Percentiles rank a stretch among this genome's conserved stretches.
Conservation (phyloP, 805 yeast species). For the Zygosaccharomyces kombuchaensis region DNA sequence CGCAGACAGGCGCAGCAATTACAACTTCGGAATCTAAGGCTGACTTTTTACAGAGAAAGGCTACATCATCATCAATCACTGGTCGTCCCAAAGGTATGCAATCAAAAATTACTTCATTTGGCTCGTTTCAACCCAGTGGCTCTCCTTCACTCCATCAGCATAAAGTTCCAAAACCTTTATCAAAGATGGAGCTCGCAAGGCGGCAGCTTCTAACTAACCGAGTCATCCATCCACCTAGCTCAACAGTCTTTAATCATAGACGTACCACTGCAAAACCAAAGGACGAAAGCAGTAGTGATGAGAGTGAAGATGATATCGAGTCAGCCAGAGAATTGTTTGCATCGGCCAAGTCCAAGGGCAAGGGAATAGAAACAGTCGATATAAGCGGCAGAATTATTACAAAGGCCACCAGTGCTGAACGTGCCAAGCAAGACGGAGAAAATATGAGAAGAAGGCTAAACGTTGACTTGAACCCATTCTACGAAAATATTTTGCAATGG, state of each 20-base stretch:
- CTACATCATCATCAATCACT: conserved; percentile 27
- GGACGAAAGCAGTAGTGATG: conserved; percentile 38
- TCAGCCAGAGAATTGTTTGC: conserved; percentile 36
- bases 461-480: conserved; percentile 73
- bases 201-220: conserved; percentile 30
- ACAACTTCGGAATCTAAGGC: conserved; percentile 27
- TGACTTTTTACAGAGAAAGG: conserved; percentile 33
- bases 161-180: conserved; percentile 30
- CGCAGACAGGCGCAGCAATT: background rate
- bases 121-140: conserved; percentile 32
- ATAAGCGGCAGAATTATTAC: conserved; percentile 38
- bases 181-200: conserved; percentile 39
- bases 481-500: conserved; percentile 70
- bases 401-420: conserved; percentile 39
- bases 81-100: conserved; percentile 33
- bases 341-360: conserved; percentile 30
- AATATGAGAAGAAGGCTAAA: conserved; percentile 74
- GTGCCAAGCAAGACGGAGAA: conserved; percentile 58
- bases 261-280: conserved; percentile 18
- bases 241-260: conserved; percentile 46
- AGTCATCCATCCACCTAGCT: conserved; percentile 45
- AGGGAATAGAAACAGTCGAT: conserved; percentile 37
- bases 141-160: conserved; percentile 22
- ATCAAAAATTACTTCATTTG: conserved; percentile 38
- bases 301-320: conserved; percentile 39